Evolutionary conservation across 2,329 filamentous ascomycete genomes (phyloP).

Genomic region (Cytospora schulzeri): DNA sequence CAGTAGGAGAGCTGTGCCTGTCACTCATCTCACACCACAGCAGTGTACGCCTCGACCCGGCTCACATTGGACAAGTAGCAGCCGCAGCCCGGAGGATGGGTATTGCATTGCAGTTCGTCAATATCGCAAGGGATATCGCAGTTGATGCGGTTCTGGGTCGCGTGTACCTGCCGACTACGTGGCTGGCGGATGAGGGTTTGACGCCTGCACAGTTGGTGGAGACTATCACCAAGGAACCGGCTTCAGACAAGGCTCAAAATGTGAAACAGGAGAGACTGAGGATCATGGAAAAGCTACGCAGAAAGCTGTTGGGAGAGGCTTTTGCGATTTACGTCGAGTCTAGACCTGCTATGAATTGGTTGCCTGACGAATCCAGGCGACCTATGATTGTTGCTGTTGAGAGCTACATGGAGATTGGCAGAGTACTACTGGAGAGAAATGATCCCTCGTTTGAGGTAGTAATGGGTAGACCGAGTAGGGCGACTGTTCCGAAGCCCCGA

Average conservation of each 20-base stretch:
- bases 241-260: not conserved
- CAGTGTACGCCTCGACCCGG: conserved; percentile 34
- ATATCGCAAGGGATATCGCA: conserved; percentile 73
- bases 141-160: conserved; percentile 66
- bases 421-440: conserved; percentile 28
- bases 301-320: conserved; percentile 59
- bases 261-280: not conserved
- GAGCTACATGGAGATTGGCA: conserved; percentile 32
- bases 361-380: conserved; percentile 62
- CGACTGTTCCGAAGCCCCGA: conserved; percentile 29
- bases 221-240: conserved; percentile 43
- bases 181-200: conserved; percentile 62
- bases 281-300: conserved; percentile 48
- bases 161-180: conserved; percentile 68
- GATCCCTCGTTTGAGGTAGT: conserved; percentile 3
- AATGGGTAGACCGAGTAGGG: conserved; percentile 25
- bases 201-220: conserved; percentile 56
- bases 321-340: conserved; percentile 62
- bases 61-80: conserved; percentile 48
- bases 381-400: conserved; percentile 33
- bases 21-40: conserved; percentile 66
- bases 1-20: conserved; percentile 69
- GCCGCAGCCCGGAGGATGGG: conserved; percentile 67
- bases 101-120: conserved; percentile 74
- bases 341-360: conserved; percentile 57